Percentiles rank a stretch among this genome's conserved stretches.
Conservation (phyloP, 2,329 filamentous ascomycete species). For the Colletotrichum neosansevieriae region DNA sequence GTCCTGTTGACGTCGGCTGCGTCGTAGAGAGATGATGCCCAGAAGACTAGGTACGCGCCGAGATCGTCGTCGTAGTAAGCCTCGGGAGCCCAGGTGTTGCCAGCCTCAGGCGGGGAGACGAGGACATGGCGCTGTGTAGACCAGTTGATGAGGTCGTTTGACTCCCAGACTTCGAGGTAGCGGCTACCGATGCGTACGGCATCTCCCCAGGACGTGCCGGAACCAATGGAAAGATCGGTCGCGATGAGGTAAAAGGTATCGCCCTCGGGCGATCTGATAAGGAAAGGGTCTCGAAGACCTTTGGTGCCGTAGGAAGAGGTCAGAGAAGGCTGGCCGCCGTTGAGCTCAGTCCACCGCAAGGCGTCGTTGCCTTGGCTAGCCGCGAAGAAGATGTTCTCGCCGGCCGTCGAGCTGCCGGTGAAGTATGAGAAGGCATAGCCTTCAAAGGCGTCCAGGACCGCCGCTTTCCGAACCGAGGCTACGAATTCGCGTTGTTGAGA, state of each 20-base stretch:
- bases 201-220: conserved; percentile 64
- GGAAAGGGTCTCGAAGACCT: conserved; percentile 64
- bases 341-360: conserved; percentile 62
- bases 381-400: conserved; percentile 66
- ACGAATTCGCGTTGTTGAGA: conserved; percentile 48
- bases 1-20: conserved; percentile 55
- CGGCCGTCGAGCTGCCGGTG: conserved; percentile 55
- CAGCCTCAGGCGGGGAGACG: conserved; percentile 61
- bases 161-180: conserved; percentile 67
- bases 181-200: conserved; percentile 60
- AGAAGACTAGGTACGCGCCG: conserved; percentile 59
- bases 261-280: conserved; percentile 63
- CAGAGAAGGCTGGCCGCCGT: conserved; percentile 59
- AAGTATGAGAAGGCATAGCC: conserved; percentile 67
- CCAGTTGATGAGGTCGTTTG: conserved; percentile 62
- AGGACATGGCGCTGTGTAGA: conserved; percentile 61
- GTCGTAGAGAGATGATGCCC: conserved; percentile 58
- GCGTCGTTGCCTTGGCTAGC: conserved; percentile 65
- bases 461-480: conserved; percentile 51
- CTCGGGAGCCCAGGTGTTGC: conserved; percentile 67
- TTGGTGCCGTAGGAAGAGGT: conserved; percentile 60
- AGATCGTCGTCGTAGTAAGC: conserved; percentile 61
- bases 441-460: conserved; percentile 49
- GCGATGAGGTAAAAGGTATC: conserved; percentile 65
- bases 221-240: conserved; percentile 66